Percentiles rank a stretch among this genome's conserved stretches.
Evolutionary conservation across 495 filamentous ascomycete species (phyloP).

Genomic region (Astrocystis sublimbata): DNA sequence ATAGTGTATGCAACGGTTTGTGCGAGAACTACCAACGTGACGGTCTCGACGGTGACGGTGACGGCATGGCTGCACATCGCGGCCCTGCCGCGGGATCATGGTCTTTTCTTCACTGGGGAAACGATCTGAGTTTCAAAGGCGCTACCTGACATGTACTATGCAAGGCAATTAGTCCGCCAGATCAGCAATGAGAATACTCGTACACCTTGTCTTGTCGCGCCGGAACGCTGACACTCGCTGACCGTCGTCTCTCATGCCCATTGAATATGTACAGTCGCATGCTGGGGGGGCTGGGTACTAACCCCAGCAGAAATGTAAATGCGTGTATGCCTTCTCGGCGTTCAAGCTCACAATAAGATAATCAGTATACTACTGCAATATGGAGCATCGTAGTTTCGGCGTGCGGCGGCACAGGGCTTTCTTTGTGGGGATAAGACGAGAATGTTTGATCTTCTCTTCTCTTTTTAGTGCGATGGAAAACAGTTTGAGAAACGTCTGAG

Average conservation of each 20-base stretch:
- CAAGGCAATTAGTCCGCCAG: background rate
- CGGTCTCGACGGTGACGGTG: constrained; percentile 2
- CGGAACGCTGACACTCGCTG: constrained; percentile 4
- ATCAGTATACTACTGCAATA: too few relatives aligned
- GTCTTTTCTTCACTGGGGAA: constrained; percentile 1
- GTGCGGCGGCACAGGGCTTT: constrained; percentile 1
- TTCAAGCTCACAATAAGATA: background rate
- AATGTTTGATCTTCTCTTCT: constrained; percentile 11
- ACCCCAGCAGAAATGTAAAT: too few relatives aligned
- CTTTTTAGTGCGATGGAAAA: constrained; percentile 4
- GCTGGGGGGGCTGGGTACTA: background rate
- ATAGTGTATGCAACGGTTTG: constrained; percentile 11
- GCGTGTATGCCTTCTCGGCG: constrained; percentile 4
- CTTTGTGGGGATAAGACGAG: background rate
- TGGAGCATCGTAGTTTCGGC: constrained; percentile 14
- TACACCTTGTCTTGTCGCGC: constrained; percentile 11
- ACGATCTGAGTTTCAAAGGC: constrained; percentile 2
- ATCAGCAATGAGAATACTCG: constrained; percentile 7
- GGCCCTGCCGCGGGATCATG: too few relatives aligned
- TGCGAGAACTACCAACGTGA: background rate
- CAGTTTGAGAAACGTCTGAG: constrained; percentile 17
- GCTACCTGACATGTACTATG: background rate
- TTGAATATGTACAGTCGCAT: constrained; percentile 4
- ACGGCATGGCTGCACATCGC: too few relatives aligned
- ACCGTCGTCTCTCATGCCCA: constrained; percentile 6